Conservation (phyloP, 371 early-diverging fungal genomes). For the Haplosporangium sp. region DNA sequence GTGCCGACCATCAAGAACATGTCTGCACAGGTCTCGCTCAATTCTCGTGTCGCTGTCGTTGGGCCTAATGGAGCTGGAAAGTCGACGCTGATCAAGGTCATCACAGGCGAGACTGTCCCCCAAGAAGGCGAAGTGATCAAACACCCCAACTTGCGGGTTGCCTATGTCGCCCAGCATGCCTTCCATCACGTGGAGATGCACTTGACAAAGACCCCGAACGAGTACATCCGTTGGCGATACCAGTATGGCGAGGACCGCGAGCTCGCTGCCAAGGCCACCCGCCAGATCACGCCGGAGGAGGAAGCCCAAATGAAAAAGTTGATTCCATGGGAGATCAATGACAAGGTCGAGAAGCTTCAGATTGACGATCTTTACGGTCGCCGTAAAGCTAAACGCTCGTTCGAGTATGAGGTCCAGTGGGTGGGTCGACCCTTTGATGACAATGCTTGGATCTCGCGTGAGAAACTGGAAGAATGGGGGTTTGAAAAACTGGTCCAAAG, state of each 20-base stretch:
- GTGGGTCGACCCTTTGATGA: constrained; percentile 67
- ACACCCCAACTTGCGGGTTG: constrained; percentile 76
- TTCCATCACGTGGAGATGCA: constrained; percentile 80
- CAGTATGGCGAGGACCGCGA: constrained; percentile 76
- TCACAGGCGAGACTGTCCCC: constrained; percentile 78
- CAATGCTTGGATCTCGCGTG: constrained; percentile 78
- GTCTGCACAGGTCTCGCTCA: constrained; percentile 67
- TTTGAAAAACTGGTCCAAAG: constrained; percentile 73
- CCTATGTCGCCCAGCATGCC: constrained; percentile 83
- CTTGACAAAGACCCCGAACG: constrained; percentile 64
- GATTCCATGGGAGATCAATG: constrained; percentile 45
- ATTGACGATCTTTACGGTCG: constrained; percentile 69
- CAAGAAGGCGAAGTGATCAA: constrained; percentile 74
- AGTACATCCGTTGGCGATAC: constrained; percentile 78
- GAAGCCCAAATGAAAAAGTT: constrained; percentile 58
- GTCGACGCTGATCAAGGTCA: constrained; percentile 82
- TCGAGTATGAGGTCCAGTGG: constrained; percentile 73
- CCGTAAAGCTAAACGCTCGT: constrained; percentile 73
- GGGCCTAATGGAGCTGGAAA: constrained; percentile 74
- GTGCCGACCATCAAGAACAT: constrained; percentile 64
- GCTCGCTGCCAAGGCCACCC: constrained; percentile 67
- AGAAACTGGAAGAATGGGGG: constrained; percentile 74
- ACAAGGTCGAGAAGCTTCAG: constrained; percentile 66
- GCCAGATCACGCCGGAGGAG: constrained; percentile 68
- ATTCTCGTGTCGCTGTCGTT: constrained; percentile 73